phyloP scores from a whole-genome alignment of 768 basidiomycete species.

The Candolleomyces eurysporus region DNA sequence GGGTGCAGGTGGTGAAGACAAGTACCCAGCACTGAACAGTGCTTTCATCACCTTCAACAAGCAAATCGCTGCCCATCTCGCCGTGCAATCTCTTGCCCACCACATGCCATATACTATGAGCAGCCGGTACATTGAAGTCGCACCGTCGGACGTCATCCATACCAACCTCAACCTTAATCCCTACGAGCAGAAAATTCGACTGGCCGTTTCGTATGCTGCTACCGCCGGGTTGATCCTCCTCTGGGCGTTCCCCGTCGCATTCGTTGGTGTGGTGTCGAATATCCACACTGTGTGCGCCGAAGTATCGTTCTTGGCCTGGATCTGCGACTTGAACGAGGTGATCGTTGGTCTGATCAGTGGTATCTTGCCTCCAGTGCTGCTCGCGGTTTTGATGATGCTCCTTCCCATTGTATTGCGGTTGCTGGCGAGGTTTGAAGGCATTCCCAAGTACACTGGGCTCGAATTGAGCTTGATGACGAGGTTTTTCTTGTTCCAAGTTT shows the following conservation, averaged over 20 bases:
- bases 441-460: slow-evolving; percentile 77
- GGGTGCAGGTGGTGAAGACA: slow-evolving; percentile 16
- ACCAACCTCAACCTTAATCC: slow-evolving; percentile 85
- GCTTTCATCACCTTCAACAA: slow-evolving; percentile 90
- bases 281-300: slow-evolving; percentile 63
- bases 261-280: slow-evolving; percentile 87
- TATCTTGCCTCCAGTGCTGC: slow-evolving; percentile 81
- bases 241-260: slow-evolving; percentile 87
- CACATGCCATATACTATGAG: slow-evolving; percentile 84
- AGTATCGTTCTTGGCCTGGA: slow-evolving; percentile 77
- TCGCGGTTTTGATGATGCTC: slow-evolving; percentile 90
- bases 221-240: slow-evolving; percentile 81
- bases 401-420: slow-evolving; percentile 78
- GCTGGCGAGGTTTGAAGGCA: slow-evolving; percentile 84
- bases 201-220: slow-evolving; percentile 64
- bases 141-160: slow-evolving; percentile 92
- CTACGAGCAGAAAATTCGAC: slow-evolving; percentile 73
- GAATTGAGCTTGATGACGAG: slow-evolving; percentile 92
- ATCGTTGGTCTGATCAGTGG: slow-evolving; percentile 84
- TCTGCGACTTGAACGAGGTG: slow-evolving; percentile 63
- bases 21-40: slow-evolving; percentile 61
- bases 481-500: slow-evolving; percentile 88
- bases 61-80: slow-evolving; percentile 92
- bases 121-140: slow-evolving; percentile 73
- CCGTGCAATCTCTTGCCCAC: slow-evolving; percentile 69